A percentile compares a stretch with the other conserved stretches of the same genome.
phyloP scores from a whole-genome alignment of 2,329 filamentous ascomycete species.

The Beauveria australis region DNA sequence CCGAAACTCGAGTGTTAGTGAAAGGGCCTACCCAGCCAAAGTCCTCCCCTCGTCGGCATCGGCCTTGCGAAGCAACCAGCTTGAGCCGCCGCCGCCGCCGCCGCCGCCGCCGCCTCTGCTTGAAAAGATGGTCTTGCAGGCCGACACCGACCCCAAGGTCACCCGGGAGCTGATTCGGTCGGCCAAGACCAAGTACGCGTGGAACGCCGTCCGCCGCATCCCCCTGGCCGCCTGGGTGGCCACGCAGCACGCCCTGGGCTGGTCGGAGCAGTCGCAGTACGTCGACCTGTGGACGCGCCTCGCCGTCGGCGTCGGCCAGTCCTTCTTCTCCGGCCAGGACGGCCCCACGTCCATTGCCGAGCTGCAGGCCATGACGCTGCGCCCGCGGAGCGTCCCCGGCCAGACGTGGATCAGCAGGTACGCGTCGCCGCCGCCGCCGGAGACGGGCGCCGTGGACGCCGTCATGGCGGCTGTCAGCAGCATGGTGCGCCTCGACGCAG shows the following conservation, averaged over 20 bases:
- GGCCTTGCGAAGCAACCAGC: background rate
- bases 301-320: slow-evolving; percentile 62
- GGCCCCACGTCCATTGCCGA: slow-evolving; percentile 46
- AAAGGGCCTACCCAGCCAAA: background rate
- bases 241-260: slow-evolving; percentile 54
- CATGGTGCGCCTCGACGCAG: slow-evolving; percentile 15
- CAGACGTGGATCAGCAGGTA: slow-evolving; percentile 74
- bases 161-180: slow-evolving; percentile 11
- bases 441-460: slow-evolving; percentile 46
- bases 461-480: slow-evolving; percentile 46
- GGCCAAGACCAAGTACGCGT: slow-evolving; percentile 1
- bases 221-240: slow-evolving; percentile 56
- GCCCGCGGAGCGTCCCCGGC: slow-evolving; percentile 64
- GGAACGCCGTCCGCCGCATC: slow-evolving; percentile 1
- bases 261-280: slow-evolving; percentile 65
- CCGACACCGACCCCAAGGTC: slow-evolving; percentile 1
- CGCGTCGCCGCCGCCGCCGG: slow-evolving; percentile 51
- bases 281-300: slow-evolving; percentile 72
- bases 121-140: slow-evolving; percentile 4
- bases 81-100: background rate
- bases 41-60: background rate
- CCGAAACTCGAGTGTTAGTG: background rate
- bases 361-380: slow-evolving; percentile 54
- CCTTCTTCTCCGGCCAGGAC: slow-evolving; percentile 41
- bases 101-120: background rate